Base-by-base conservation (phyloP, 2,329 filamentous ascomycete genomes). In the Moelleriella libera region DNA sequence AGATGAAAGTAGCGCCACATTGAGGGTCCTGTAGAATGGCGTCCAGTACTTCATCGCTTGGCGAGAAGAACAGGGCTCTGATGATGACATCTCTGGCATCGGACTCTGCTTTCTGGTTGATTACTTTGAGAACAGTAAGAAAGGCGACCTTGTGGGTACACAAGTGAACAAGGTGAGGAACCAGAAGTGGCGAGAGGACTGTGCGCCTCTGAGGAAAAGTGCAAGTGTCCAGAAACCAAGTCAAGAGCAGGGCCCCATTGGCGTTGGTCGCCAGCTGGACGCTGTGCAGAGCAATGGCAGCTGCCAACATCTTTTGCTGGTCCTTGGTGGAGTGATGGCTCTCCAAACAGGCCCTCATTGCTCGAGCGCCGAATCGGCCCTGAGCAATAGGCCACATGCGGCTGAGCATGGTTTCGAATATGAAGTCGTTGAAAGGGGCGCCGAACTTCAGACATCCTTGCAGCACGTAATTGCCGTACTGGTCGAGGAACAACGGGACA, bases 71-170 rank as follows among this genome's bases (percentile, higher is more conserved):
- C 34, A 98, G 71, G 2, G 90, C 89, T 62, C 88, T 84, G 41
- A 97, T 72, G 40, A 98, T 87, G 44, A 79, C 85, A 59, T 98
- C 90, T 10, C 92, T 80, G 4, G 92, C 92, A 51, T 97, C 90
- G 0, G 86, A 76, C 67, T 98, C 92, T 34, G 89, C 86, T 61
- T 94, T 88, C 65, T 98, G 92, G 63, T 98, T 98, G 65, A 98
- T 94, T 45, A 97, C 88, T 70, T 98, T 98, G 49, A 98, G 73
- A 1, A 98, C 90, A 0, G 92, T 98, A 51, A 97, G 74, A 60
- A 97, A 97, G 0, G 92, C 92, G 48, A 98, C 90, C 72, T 97
- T 97, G 73, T 98, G 92, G 0, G 92, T 97, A 73, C 92, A 97
- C 6, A 98, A 76, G 61, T 96, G 88, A 29, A 96, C 88, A 32